Conservation (phyloP, 2,329 filamentous ascomycete species). For the Mollisia scopiformis region DNA sequence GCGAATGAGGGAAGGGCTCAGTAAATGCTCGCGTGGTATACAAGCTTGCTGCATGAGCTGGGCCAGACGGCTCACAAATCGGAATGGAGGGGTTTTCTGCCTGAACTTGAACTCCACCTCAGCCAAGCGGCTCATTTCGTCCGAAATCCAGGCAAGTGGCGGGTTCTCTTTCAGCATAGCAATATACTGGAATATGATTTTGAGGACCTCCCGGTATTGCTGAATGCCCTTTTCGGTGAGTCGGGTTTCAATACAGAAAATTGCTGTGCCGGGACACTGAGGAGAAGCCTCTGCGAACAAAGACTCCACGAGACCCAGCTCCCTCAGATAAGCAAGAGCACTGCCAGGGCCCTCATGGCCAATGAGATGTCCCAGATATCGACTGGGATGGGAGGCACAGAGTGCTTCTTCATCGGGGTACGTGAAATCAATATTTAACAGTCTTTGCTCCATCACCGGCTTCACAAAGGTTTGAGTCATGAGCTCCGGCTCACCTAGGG, state of each 20-base stretch:
- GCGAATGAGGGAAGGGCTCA: too few relatives aligned
- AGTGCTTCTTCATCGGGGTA: too few relatives aligned
- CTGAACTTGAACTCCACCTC: conserved; percentile 94
- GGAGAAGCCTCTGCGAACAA: conserved; percentile 52
- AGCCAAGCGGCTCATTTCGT: conserved; percentile 86
- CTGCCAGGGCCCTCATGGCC: conserved; percentile 76
- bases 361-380: conserved; percentile 72
- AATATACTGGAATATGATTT: conserved; percentile 78
- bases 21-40: too few relatives aligned
- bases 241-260: conserved; percentile 66
- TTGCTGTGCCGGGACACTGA: conserved; percentile 63
- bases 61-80: conserved; percentile 53
- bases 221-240: conserved; percentile 62
- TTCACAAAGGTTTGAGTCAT: conserved; percentile 68
- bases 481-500: conserved; percentile 61
- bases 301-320: conserved; percentile 71
- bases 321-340: conserved; percentile 70
- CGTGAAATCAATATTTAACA: too few relatives aligned
- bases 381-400: conserved; percentile 39
- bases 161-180: conserved; percentile 78
- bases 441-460: conserved; percentile 57
- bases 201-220: conserved; percentile 65
- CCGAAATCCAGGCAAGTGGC: conserved; percentile 89
- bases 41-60: conserved; percentile 71
- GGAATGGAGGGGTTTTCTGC: conserved; percentile 66